Percentiles rank a stretch among this genome's conserved stretches.
phyloP scores from a whole-genome alignment of 495 filamentous ascomycete genomes.

The Trichoderma asperelloides region DNA sequence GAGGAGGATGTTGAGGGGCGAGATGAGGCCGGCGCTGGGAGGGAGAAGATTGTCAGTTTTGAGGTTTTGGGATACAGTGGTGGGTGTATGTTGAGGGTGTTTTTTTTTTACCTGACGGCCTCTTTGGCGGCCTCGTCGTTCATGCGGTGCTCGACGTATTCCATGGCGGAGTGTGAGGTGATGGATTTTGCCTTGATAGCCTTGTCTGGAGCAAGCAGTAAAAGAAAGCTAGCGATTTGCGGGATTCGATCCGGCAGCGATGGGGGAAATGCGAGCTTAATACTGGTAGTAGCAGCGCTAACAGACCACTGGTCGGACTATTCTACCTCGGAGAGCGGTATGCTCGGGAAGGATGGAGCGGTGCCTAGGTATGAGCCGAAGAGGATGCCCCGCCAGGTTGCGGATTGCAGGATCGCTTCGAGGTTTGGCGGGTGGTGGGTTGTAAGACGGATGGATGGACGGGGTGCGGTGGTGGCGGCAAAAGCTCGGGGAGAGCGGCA shows the following conservation, averaged over 20 bases:
- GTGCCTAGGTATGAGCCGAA: background rate
- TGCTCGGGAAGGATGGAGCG: background rate
- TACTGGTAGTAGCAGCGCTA: too few species aligned
- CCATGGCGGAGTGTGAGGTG: conserved; percentile 25
- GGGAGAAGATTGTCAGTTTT: conserved; percentile 12
- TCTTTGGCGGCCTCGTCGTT: conserved; percentile 35
- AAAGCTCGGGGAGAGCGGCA: background rate
- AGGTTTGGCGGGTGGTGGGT: too few species aligned
- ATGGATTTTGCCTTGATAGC: background rate
- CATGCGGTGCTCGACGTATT: conserved; percentile 48
- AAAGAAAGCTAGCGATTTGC: too few species aligned
- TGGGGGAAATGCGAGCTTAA: background rate
- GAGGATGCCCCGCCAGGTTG: background rate
- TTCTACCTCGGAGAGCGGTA: background rate
- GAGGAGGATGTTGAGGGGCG: conserved; percentile 74
- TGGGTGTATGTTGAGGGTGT: conserved; percentile 15
- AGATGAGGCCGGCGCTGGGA: conserved; percentile 50
- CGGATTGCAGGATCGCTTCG: too few species aligned
- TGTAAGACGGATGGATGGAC: background rate
- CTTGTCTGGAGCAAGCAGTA: too few species aligned
- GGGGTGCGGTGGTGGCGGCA: background rate
- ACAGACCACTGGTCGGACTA: background rate
- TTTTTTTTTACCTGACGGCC: conserved; percentile 15
- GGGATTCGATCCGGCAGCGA: background rate
- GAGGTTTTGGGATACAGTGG: conserved; percentile 14